Conservation (phyloP, 2,329 filamentous ascomycete genomes). For the Colletotrichum endophyticum region DNA sequence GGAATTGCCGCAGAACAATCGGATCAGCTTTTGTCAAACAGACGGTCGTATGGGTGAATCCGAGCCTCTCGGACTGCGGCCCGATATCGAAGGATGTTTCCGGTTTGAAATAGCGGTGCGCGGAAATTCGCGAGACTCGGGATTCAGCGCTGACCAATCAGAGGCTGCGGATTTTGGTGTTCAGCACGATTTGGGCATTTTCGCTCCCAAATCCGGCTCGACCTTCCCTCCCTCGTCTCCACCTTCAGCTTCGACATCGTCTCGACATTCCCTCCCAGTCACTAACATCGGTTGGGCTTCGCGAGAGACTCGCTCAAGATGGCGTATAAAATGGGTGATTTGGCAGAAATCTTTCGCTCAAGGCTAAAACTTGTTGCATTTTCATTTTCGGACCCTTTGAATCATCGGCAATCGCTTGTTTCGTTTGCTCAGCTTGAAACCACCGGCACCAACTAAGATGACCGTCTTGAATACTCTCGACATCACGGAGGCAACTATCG, state of each 20-base stretch:
- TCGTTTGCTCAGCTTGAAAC: background rate
- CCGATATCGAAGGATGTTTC: background rate
- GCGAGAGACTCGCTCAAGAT: background rate
- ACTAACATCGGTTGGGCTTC: background rate
- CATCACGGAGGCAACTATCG: conserved; percentile 29
- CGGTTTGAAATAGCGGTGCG: background rate
- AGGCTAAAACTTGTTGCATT: fast-evolving
- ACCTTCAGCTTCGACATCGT: background rate
- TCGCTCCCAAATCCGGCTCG: background rate
- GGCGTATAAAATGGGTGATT: background rate
- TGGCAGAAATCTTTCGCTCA: background rate
- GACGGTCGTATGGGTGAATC: background rate
- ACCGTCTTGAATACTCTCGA: background rate
- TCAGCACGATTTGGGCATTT: background rate
- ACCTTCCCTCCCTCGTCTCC: background rate
- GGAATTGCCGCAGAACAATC: background rate
- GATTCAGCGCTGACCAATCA: background rate
- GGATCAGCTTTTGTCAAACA: background rate
- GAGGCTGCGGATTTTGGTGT: background rate
- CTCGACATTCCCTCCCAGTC: background rate
- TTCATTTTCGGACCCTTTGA: background rate
- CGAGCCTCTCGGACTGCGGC: background rate
- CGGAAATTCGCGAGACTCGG: background rate
- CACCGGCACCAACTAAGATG: background rate
- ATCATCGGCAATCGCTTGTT: background rate